Evolutionary conservation across 2,329 filamentous ascomycete species (phyloP), one percentile per base, ranked within the genome.

Genomic region (Aspergillus novoparasiticus): DNA sequence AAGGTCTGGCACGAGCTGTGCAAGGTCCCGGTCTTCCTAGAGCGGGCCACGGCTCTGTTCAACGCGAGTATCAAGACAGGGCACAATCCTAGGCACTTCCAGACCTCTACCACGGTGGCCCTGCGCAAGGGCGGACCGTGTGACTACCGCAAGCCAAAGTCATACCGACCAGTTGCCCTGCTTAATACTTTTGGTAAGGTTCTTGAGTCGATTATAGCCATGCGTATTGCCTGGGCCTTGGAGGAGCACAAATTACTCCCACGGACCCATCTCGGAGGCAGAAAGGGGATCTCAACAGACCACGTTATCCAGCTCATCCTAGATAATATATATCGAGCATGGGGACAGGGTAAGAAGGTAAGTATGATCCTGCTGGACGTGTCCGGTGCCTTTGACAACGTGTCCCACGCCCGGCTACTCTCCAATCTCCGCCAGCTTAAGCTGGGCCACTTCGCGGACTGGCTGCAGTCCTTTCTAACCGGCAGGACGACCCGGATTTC

Each of bases 311-410:
- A 68, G 3, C 41, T 66, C 0, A 48, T 68, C 1, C 10, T 68
- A 0, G 58, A 68, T 8, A 28, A 46, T 1, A 55, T 67, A n/a
- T 21, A 51, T 1, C 19, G 12, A 2, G 58, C 60, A 0, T 69
- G 59, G 66, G 61, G 63, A 0, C 21, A 16, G 0, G 55, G 56
- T 1, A 28, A 41, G 0, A 41, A 59, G 1, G 59, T 64, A 9
- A 58, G 39, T 30, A 48, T 68, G 5, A 48, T 69, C 1, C 55
- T 68, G 1, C 57, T 70, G 0, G 65, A 69, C 39, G 57, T 70
- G 0, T 57, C 51, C 0, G 60, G 67, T 2, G 68, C 64, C 3
- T 23, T 23, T 23, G 23, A 23, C 23, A 23, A 23, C 3, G 2
- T 23, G 23, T 23, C 23, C 23, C 23, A 67, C 50, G 21, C 16